These are phyloP conservation scores for Theileria luwenshuni DNA, from an alignment of 169 alveolate species.

Conservation along the genomic window DNA sequence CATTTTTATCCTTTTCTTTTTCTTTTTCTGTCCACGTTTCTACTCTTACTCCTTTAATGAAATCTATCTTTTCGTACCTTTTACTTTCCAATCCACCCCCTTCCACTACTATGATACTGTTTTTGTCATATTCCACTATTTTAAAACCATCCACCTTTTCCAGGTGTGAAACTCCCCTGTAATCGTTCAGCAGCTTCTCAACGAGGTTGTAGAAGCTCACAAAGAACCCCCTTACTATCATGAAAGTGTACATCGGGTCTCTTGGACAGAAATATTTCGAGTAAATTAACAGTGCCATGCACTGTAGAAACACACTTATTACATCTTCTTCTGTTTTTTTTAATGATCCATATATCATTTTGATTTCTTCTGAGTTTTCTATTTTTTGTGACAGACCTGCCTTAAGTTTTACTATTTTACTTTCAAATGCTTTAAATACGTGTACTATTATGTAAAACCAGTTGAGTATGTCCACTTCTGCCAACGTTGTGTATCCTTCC, in stretches of 20 bases:
- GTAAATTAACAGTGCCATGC: conserved; percentile 36
- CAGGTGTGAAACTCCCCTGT: conserved; percentile 16
- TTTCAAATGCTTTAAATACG: conserved; percentile 4
- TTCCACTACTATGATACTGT: background rate
- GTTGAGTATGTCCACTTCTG: conserved; percentile 52
- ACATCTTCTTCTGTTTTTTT: conserved; percentile 13
- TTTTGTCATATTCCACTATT: conserved; percentile 20
- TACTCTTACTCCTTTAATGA: background rate
- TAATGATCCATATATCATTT: background rate
- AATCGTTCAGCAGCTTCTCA: conserved; percentile 3
- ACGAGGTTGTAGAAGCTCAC: conserved; percentile 16
- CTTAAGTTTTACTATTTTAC: conserved; percentile 20
- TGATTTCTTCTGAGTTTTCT: background rate
- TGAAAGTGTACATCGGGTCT: conserved; percentile 45
- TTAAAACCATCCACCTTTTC: conserved; percentile 5
- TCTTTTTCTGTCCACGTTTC: background rate
- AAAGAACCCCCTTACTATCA: conserved; percentile 28
- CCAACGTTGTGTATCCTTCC: conserved; percentile 5
- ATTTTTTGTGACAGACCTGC: background rate
- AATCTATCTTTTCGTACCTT: background rate
- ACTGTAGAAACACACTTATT: conserved; percentile 25
- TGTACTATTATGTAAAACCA: conserved; percentile 47
- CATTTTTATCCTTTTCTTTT: background rate
- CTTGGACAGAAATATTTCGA: conserved; percentile 26
- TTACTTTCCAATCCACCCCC: background rate